Evolutionary conservation across 192 early-diverging fungal genomes (phyloP), one percentile per base, ranked within the genome.

Genomic region (Linnemannia exigua): DNA sequence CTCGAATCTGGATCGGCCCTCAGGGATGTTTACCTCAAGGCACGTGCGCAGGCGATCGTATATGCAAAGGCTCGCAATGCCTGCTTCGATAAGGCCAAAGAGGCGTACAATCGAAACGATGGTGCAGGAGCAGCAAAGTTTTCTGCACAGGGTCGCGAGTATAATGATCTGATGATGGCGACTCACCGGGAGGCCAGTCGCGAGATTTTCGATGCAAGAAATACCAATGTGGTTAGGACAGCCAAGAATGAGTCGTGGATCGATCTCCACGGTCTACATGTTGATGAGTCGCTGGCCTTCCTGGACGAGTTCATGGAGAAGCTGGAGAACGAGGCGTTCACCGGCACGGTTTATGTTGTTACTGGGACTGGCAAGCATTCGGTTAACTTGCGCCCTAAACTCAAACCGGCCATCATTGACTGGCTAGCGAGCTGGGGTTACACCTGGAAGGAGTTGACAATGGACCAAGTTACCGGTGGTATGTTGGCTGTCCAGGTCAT

Each of bases 281-380:
- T 89, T 35, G 89, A 91, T 25, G 90, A 91, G 77, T 87, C 88
- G 3, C 25, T 91, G 17, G 80, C 72, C 16, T 82, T 89, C 47
- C 28, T 91, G 38, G 87, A 89, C 19, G 84, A 89, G 72, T 84
- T 87, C 52, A 79, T 91, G 71, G 76, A 84, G n/a, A 76, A 76
- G 3, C 50, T 91, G 31, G 74, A 82, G 67, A 79, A 73, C 25
- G 84, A 84, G 36, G 41, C 71, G 7, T 91, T 89, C 25, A 67
- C 81, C 2, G 91, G 91, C 12, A 81, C 82, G 25, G 82, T 90
- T 36, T 91, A 90, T 80, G 77, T 91, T 31, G 89, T 91, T 9
- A 91, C 91, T 22, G 91, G 91, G 11, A 87, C 88, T 0, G 91
- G 91, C 0, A 88, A 89, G 71, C 91, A 91, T 68, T 88, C 87